Evolutionary conservation across 208 protist species (phyloP), one percentile per base, ranked within the genome.

Genomic region (Trypanosoma rangeli): DNA sequence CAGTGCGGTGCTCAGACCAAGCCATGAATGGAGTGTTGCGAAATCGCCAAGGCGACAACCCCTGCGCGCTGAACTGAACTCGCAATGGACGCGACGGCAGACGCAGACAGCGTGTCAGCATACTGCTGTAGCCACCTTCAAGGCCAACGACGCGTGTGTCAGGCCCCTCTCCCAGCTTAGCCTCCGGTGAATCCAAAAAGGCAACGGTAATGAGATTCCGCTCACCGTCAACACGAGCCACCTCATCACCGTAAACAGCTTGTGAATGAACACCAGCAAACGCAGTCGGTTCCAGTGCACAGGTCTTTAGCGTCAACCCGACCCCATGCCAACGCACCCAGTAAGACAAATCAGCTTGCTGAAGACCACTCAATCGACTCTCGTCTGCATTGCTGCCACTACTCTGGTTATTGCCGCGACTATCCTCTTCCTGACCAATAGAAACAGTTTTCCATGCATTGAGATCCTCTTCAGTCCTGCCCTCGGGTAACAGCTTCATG

Each of bases 161-260:
- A 3, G 61, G 20, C 39, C 46, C 20, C 24, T 50, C 59, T 28
- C 48, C 65, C 0, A 20, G 13, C 13, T 29, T 22, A 15, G 31
- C 28, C n/a, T 20, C 58, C 46, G 29, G 24, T 26, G 73, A 35
- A 22, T 15, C 35, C 46, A 57, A 39, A n/a, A 81, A 60, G 15
- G 62, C 76, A 22, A 76, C 57, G 16, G 76, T 72, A 33, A 65
- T 66, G 49, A 92, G 78, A 57, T 83, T 76, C 0, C 86, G 75
- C 26, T 75, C 68, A 15, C 64, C 54, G 55, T 86, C 86, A 2
- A 69, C 75, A 50, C 86, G 86, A n/a, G 60, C 72, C 62, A 82
- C 74, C 9, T 64, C 53, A 22, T 75, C 68, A 28, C 54, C 62
- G 48, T 68, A 78, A 18, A 50, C 31, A 5, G 53, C 33, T 31